Conservation (phyloP, 345 rosid genomes). For the Arabidopsis thaliana region DNA sequence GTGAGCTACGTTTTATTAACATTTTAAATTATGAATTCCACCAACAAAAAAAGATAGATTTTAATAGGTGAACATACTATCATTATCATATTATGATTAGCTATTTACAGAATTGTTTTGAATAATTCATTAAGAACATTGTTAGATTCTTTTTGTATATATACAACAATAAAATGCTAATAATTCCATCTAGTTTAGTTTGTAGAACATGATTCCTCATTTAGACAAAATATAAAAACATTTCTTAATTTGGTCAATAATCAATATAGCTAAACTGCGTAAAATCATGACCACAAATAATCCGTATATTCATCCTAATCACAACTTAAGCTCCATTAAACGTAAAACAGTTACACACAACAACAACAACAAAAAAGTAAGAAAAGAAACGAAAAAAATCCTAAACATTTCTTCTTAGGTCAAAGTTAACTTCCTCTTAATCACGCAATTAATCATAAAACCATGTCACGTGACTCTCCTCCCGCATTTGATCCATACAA, state of each 20-base stretch:
- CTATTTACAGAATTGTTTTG: not conserved
- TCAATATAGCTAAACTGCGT: constrained; percentile 14
- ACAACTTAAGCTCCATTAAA: constrained; percentile 22
- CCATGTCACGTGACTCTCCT: constrained; percentile 30
- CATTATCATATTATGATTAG: not conserved
- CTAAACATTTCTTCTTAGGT: not conserved
- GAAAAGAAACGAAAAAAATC: not conserved
- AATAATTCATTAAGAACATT: not conserved
- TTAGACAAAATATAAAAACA: constrained; percentile 14
- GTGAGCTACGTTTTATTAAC: not conserved
- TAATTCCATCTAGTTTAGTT: not conserved
- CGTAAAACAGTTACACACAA: not conserved
- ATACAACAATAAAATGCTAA: not conserved
- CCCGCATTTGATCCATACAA: constrained; percentile 46
- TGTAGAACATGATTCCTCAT: constrained; percentile 6
- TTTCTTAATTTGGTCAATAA: constrained; percentile 24
- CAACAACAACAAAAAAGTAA: not conserved
- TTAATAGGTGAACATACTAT: not conserved
- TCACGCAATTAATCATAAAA: not conserved
- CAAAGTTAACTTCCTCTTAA: not conserved
- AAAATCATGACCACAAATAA: constrained; percentile 24
- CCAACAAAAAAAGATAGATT: not conserved
- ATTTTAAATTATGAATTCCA: not conserved
- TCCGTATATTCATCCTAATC: constrained; percentile 40
- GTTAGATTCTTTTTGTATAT: not conserved